Conservation (phyloP, 306 rosid species). For the Begonia masoniana region DNA sequence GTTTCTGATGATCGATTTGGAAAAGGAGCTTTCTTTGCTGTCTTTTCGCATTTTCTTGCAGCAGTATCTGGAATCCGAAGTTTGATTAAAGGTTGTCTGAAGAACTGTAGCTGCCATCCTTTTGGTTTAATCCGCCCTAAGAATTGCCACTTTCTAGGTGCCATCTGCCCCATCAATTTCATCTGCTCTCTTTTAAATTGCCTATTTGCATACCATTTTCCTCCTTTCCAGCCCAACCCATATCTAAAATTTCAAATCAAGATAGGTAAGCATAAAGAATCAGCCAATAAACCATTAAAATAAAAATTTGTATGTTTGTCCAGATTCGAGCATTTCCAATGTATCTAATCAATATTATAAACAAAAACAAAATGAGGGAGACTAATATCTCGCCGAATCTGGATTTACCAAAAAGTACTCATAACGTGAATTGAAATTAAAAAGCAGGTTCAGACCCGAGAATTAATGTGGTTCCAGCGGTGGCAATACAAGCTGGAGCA, state of each 20-base stretch:
- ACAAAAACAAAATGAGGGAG: no score
- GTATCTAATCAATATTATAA: no score
- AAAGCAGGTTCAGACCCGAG: constrained; percentile 49
- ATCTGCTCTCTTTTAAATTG: constrained; percentile 71
- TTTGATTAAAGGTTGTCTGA: constrained; percentile 1
- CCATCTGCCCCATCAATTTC: constrained; percentile 65
- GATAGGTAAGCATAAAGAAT: neutral
- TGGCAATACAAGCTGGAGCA: constrained; percentile 60
- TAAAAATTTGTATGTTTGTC: neutral
- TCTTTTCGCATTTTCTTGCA: constrained; percentile 32
- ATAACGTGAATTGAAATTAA: neutral
- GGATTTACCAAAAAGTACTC: neutral
- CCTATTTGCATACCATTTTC: constrained; percentile 60
- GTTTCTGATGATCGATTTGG: constrained; percentile 12
- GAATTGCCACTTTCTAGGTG: constrained; percentile 62
- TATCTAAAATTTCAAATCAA: constrained; percentile 32
- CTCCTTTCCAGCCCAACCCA: constrained; percentile 94
- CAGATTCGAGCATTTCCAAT: neutral
- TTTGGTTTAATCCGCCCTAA: constrained; percentile 48
- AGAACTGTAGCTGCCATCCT: constrained; percentile 30
- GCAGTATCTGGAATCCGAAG: constrained; percentile 17
- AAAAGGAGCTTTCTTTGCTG: constrained; percentile 18
- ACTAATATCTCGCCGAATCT: no score
- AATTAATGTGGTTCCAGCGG: constrained; percentile 79
- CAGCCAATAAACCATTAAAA: neutral